Percentiles rank a stretch among this genome's conserved stretches.
Conservation (phyloP, 768 basidiomycete genomes). For the Agaricus subrufescens region DNA sequence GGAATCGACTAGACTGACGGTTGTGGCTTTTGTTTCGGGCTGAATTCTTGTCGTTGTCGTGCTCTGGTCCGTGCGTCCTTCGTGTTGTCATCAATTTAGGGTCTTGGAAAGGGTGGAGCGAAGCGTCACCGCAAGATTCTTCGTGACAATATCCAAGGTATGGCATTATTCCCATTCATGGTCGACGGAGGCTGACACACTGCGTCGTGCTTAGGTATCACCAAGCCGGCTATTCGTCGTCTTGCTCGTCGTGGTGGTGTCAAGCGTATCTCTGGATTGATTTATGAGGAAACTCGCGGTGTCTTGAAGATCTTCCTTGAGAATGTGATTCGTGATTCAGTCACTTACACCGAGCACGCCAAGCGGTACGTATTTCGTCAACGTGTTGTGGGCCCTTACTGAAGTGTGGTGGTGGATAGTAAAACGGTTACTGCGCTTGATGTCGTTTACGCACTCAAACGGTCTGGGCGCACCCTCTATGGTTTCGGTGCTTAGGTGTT, state of each 20-base stretch:
- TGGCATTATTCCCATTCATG: constrained; percentile 11
- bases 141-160: constrained; percentile 79
- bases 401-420: constrained; percentile 23
- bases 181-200: not conserved
- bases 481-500: constrained; percentile 66
- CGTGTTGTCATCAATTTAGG: constrained; percentile 31
- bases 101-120: constrained; percentile 76
- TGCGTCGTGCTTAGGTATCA: constrained; percentile 22
- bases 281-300: constrained; percentile 81
- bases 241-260: constrained; percentile 83
- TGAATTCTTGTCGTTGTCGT: not conserved
- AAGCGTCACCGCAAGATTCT: constrained; percentile 81
- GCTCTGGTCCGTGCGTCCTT: not conserved
- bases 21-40: not conserved
- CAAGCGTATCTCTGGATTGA: constrained; percentile 71
- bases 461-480: constrained; percentile 74
- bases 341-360: constrained; percentile 91
- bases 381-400: not conserved
- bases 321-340: constrained; percentile 84
- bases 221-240: constrained; percentile 72
- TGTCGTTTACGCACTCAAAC: constrained; percentile 72
- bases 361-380: constrained; percentile 48
- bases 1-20: not conserved
- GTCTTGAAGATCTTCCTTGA: constrained; percentile 71
- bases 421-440: constrained; percentile 88